Percentiles rank a stretch among this genome's conserved stretches.
These are phyloP conservation scores for Mortierella sp. DNA, from an alignment of 371 early-diverging fungal genomes.

Conservation along the genomic window DNA sequence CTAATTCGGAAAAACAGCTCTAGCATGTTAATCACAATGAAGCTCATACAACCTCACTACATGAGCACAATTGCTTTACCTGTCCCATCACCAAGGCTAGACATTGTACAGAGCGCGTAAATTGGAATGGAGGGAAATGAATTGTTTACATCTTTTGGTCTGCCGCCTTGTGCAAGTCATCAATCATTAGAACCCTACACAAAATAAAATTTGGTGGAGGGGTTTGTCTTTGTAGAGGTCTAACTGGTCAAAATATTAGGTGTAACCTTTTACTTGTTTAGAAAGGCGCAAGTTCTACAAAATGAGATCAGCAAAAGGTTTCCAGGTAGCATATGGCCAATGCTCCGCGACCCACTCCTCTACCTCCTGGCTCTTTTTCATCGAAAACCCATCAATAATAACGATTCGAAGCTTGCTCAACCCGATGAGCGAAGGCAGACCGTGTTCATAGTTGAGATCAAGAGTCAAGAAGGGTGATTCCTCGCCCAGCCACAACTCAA, in stretches of 20 bases:
- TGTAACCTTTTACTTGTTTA: no score
- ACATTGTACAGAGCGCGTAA: conserved; percentile 12
- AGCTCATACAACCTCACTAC: not conserved
- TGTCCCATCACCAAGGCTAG: conserved; percentile 20
- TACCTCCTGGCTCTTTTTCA: no score
- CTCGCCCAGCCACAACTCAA: no score
- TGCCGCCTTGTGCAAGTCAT: not conserved
- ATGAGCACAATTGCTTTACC: conserved; percentile 10
- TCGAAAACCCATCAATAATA: no score
- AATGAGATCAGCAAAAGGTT: no score
- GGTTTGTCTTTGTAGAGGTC: not conserved
- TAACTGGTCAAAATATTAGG: not conserved
- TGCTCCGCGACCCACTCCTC: no score
- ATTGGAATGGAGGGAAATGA: not conserved
- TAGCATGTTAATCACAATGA: not conserved
- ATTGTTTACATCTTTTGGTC: not conserved
- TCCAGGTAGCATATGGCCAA: no score
- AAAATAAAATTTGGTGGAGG: not conserved
- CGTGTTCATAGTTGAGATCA: no score
- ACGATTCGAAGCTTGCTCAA: no score
- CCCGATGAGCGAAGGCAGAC: no score
- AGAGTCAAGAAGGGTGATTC: no score
- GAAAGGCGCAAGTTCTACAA: no score
- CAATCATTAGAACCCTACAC: not conserved
- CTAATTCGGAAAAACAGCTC: not conserved